Percentiles rank a stretch among this genome's conserved stretches.
Conservation (phyloP, 306 rosid species). For the Quercus wislizeni region DNA sequence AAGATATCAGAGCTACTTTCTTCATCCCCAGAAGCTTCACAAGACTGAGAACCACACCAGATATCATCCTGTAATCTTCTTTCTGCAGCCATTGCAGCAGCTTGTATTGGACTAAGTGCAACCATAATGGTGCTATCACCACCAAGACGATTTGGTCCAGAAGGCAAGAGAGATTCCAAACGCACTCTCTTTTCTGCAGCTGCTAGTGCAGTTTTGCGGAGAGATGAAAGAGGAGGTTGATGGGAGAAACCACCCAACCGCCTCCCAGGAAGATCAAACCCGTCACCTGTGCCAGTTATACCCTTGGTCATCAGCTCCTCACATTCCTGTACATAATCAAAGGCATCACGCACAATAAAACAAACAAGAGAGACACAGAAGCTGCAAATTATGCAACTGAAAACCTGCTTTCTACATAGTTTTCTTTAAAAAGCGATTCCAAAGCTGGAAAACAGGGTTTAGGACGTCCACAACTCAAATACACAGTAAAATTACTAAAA, state of each 20-base stretch:
- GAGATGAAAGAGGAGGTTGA: conserved; percentile 73
- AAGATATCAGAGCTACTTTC: conserved; percentile 37
- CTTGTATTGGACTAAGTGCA: conserved; percentile 86
- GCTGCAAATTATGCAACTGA: not conserved
- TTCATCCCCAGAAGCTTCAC: conserved; percentile 43
- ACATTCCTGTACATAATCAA: conserved; percentile 57
- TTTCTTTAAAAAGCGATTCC: not conserved
- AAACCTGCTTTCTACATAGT: not conserved
- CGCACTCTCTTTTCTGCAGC: conserved; percentile 83
- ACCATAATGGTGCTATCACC: conserved; percentile 75
- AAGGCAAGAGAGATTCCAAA: conserved; percentile 66
- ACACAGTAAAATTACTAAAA: not conserved
- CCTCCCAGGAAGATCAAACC: conserved; percentile 91
- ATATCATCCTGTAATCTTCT: conserved; percentile 91
- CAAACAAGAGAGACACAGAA: conserved; percentile 5
- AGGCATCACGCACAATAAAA: conserved; percentile 6
- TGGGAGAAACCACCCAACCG: conserved; percentile 72
- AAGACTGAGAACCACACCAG: conserved; percentile 85
- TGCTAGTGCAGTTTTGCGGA: conserved; percentile 56
- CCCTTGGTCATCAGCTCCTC: conserved; percentile 88
- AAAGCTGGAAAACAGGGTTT: not conserved
- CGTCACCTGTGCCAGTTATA: conserved; percentile 64
- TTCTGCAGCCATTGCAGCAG: conserved; percentile 99
- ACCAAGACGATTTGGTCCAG: conserved; percentile 90
- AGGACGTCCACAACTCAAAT: not conserved